Percentiles rank a stretch among this genome's conserved stretches.
Evolutionary conservation across 495 filamentous ascomycete species (phyloP).

Genomic region (Lasiosphaeris hirsuta): DNA sequence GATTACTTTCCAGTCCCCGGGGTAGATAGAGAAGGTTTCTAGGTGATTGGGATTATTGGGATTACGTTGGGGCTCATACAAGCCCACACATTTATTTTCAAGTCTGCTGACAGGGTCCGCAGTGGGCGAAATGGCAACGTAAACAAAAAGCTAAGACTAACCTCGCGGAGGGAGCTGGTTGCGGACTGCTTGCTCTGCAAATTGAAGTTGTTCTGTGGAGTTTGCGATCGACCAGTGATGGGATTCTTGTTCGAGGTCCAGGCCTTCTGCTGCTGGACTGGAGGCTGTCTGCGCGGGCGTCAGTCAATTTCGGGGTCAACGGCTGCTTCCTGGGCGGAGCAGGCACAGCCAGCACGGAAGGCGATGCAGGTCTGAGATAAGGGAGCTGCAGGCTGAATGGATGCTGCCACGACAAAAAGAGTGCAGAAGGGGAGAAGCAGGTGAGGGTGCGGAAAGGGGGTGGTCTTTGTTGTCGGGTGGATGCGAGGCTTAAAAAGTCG

Average conservation of each 20-base stretch:
- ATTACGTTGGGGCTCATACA: slow-evolving; percentile 13
- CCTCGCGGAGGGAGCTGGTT: slow-evolving; percentile 34
- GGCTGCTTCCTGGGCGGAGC: background rate
- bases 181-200: slow-evolving; percentile 28
- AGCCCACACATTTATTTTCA: too few species aligned
- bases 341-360: slow-evolving; percentile 4
- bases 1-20: background rate
- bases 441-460: slow-evolving; percentile 1
- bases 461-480: slow-evolving; percentile 23
- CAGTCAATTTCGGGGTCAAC: slow-evolving; percentile 22
- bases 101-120: background rate
- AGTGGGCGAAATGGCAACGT: background rate
- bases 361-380: slow-evolving; percentile 26
- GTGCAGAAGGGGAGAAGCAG: slow-evolving; percentile 1
- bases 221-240: slow-evolving; percentile 34
- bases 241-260: slow-evolving; percentile 38
- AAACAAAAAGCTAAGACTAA: slow-evolving; percentile 16
- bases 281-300: slow-evolving; percentile 36
- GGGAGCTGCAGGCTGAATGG: slow-evolving; percentile 3
- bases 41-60: background rate
- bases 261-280: slow-evolving; percentile 36
- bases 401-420: slow-evolving; percentile 3
- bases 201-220: slow-evolving; percentile 24
- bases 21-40: background rate
- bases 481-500: slow-evolving; percentile 15